phyloP scores from a whole-genome alignment of 31 red algal genomes.

The Porphyra umbilicalis region DNA sequence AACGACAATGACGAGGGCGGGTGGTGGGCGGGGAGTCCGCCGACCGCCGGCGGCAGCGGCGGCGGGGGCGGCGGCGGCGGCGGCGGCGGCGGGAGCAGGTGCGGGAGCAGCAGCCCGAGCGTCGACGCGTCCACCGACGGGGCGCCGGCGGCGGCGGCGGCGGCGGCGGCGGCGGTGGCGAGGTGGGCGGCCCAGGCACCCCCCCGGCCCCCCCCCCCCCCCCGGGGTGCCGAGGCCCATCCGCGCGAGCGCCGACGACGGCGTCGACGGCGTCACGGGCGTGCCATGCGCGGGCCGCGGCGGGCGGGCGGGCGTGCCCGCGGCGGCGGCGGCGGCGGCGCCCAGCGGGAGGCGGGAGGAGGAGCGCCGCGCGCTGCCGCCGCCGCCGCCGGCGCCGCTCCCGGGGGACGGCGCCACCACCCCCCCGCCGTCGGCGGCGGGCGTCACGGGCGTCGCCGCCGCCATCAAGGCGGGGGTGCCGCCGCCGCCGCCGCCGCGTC shows the following conservation, averaged over 20 bases:
- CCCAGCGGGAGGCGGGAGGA: neutral
- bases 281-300: neutral
- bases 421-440: too few species aligned
- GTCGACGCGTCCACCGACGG: neutral
- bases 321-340: neutral
- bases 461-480: neutral
- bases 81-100: neutral
- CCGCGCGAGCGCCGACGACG: neutral
- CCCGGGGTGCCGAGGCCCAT: neutral
- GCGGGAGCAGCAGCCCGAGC: neutral
- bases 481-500: neutral
- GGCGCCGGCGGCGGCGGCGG: too few species aligned
- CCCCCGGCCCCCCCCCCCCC: too few species aligned
- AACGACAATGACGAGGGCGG: too few species aligned
- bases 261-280: neutral
- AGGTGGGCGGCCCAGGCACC: too few species aligned
- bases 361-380: neutral
- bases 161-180: too few species aligned
- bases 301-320: neutral
- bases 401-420: neutral
- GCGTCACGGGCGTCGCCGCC: neutral
- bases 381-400: neutral
- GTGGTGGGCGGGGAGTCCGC: neutral
- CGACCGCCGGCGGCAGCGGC: neutral
- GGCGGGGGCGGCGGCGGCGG: neutral